A percentile compares a stretch with the other conserved stretches of the same genome.
Evolutionary conservation across 768 basidiomycete genomes (phyloP).

Genomic region (Rhodotorula paludigena): DNA sequence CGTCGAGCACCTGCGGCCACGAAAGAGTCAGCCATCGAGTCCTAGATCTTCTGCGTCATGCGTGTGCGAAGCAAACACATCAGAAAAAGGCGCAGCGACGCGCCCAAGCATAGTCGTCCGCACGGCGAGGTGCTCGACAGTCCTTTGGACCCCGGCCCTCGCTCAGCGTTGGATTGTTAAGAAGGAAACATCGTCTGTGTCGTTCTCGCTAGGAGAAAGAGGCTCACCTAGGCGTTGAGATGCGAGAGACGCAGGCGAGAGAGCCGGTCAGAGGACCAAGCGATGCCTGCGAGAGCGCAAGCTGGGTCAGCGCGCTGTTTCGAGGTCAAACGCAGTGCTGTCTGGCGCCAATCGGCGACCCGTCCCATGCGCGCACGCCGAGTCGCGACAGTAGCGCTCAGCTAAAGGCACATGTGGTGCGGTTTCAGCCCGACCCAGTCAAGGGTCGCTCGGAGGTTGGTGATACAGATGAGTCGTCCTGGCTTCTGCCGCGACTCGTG

Average conservation of each 20-base stretch:
- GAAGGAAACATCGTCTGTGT: not conserved
- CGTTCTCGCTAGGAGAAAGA: not conserved
- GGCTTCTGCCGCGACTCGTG: not conserved
- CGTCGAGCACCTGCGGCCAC: no score
- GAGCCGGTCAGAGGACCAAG: not conserved
- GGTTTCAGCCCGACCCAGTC: not conserved
- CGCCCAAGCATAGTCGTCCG: constrained; percentile 1
- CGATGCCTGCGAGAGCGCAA: not conserved
- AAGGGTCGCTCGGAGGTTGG: constrained; percentile 5
- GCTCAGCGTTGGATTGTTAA: constrained; percentile 14
- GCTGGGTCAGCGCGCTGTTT: not conserved
- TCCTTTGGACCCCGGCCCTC: not conserved
- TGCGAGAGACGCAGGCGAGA: no score
- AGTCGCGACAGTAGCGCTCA: not conserved
- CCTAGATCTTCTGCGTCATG: not conserved
- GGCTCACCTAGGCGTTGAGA: no score
- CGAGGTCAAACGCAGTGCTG: no score
- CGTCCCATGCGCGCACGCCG: not conserved
- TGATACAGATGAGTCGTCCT: constrained; percentile 4
- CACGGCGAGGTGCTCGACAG: not conserved
- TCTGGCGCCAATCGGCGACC: not conserved
- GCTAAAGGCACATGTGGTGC: not conserved
- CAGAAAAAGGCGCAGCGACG: not conserved
- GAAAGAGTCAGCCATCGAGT: no score
- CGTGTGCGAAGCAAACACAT: not conserved